A percentile compares a stretch with the other conserved stretches of the same genome.
Evolutionary conservation across 1,284 basidiomycete genomes (phyloP).

Genomic region (Trametes polyzona): DNA sequence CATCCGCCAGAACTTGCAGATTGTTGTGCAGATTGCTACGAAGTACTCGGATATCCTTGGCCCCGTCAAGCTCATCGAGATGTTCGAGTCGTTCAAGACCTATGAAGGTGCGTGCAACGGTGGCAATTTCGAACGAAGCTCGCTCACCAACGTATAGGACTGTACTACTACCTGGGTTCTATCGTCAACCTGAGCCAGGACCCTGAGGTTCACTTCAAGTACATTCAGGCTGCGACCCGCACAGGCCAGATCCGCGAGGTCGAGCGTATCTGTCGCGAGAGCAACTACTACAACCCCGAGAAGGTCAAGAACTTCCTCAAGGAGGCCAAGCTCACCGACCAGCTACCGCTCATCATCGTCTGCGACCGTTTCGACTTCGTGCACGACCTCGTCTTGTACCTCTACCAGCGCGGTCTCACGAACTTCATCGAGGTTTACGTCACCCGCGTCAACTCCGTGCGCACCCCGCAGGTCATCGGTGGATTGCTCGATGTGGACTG

Average conservation of each 20-base stretch:
- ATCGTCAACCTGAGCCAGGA: slow-evolving; percentile 97
- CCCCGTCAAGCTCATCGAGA: slow-evolving; percentile 96
- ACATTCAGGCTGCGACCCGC: slow-evolving; percentile 98
- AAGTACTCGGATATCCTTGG: slow-evolving; percentile 99
- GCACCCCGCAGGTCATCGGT: slow-evolving; percentile 98
- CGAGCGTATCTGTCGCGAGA: slow-evolving; percentile 97
- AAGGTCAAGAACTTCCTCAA: slow-evolving; percentile 99
- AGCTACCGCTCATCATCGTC: slow-evolving; percentile 99
- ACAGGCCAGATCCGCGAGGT: slow-evolving; percentile 99
- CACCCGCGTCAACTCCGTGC: slow-evolving; percentile 95
- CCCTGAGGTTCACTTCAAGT: slow-evolving; percentile 99
- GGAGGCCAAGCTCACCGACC: slow-evolving; percentile 96
- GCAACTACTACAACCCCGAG: slow-evolving; percentile 97
- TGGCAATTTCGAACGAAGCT: not conserved
- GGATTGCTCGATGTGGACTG: slow-evolving; percentile 98
- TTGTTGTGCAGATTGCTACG: slow-evolving; percentile 97
- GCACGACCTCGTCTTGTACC: slow-evolving; percentile 97
- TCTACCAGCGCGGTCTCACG: slow-evolving; percentile 96
- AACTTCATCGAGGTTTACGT: slow-evolving; percentile 99
- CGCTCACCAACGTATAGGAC: slow-evolving; percentile 51
- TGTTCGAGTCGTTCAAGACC: slow-evolving; percentile 98
- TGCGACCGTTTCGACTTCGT: slow-evolving; percentile 99
- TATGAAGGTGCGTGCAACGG: slow-evolving; percentile 72
- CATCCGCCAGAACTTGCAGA: slow-evolving; percentile 96
- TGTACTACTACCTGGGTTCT: slow-evolving; percentile 98